Evolutionary conservation across 2,329 filamentous ascomycete genomes (phyloP), one percentile per base, ranked within the genome.

Genomic region (Akanthomyces muscarius): DNA sequence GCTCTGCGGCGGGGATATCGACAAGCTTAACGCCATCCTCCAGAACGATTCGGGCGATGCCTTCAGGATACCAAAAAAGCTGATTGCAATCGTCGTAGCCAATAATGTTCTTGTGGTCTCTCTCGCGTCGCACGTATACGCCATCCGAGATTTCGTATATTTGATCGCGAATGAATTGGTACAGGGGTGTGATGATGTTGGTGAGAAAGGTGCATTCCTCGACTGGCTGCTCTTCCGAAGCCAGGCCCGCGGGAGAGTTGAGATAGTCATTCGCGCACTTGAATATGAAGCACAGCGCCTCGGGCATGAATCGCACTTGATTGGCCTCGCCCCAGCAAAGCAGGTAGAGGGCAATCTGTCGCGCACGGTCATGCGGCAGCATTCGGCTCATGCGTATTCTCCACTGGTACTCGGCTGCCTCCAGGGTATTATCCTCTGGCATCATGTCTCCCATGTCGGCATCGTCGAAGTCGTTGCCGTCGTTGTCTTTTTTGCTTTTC

Each of bases 81-180:
- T 99, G 95, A 74, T 99, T 99, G 79, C 96, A 97, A 73, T 99
- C 95, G 76, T 99, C 95, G 70, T 99, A 99, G 64, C 95, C 95
- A 67, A 99, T 92, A 69, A 98, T 92, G 67, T 90, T 80, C 72
- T 93, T 89, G 78, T 99, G 95, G 69, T 99, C 95, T 63, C 89
- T 86, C 80, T 99, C 95, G 30, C 94, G 91, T 48, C 95, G 92
- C 59, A 99, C 92, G 71, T 97, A 99, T 67, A 97, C 96, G 66
- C 95, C 95, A 64, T 98, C 89, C n/a, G 88, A 81, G 68, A 99
- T 98, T 76, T 99, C 95, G 76, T 99, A 99, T 36, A 94, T 93
- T 75, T 99, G 93, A 68, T 99, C 94, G 74, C 95, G 87, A 76
- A 90, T 90, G 80, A 90, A 99, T 71, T 95, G 91, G 80, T 99